phyloP scores from a whole-genome alignment of 2,329 filamentous ascomycete genomes.

The Tolypocladium capitatum region DNA sequence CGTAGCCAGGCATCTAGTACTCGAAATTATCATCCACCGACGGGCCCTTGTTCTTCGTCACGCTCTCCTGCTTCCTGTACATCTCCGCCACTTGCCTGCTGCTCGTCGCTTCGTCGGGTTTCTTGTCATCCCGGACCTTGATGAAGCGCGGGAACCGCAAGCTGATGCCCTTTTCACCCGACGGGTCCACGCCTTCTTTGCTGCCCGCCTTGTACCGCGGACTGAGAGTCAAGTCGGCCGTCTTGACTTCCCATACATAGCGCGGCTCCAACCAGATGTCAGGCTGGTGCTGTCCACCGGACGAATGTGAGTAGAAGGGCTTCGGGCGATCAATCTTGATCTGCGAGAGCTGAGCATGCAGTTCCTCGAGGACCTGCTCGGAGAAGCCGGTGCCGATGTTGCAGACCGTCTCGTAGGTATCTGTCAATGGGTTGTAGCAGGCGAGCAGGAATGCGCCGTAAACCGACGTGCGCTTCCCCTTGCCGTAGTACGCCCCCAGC shows the following conservation, averaged over 20 bases:
- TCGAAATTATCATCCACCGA: conserved; percentile 95
- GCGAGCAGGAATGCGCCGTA: conserved; percentile 94
- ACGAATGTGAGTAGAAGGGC: conserved; percentile 83
- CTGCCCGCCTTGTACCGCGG: conserved; percentile 88
- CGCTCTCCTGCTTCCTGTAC: conserved; percentile 90
- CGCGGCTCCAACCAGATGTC: conserved; percentile 97
- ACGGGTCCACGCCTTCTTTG: conserved; percentile 62
- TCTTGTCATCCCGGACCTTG: conserved; percentile 87
- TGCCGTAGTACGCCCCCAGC: conserved; percentile 84
- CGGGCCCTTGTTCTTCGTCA: conserved; percentile 72
- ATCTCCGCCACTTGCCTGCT: conserved; percentile 85
- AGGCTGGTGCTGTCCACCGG: conserved; percentile 79
- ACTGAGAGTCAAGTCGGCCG: conserved; percentile 83
- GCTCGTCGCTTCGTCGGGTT: conserved; percentile 76
- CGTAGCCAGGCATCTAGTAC: conserved; percentile 43
- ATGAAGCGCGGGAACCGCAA: conserved; percentile 90
- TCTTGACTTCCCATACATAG: conserved; percentile 95
- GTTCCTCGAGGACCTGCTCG: conserved; percentile 80
- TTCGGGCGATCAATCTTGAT: conserved; percentile 82
- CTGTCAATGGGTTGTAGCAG: conserved; percentile 70
- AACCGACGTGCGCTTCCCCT: conserved; percentile 87
- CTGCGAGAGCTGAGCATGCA: conserved; percentile 62
- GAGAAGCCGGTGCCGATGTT: conserved; percentile 98
- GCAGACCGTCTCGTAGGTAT: conserved; percentile 89
- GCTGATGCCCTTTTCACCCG: conserved; percentile 66